phyloP scores from a whole-genome alignment of 83 land plant species.

The Picea engelmannii region DNA sequence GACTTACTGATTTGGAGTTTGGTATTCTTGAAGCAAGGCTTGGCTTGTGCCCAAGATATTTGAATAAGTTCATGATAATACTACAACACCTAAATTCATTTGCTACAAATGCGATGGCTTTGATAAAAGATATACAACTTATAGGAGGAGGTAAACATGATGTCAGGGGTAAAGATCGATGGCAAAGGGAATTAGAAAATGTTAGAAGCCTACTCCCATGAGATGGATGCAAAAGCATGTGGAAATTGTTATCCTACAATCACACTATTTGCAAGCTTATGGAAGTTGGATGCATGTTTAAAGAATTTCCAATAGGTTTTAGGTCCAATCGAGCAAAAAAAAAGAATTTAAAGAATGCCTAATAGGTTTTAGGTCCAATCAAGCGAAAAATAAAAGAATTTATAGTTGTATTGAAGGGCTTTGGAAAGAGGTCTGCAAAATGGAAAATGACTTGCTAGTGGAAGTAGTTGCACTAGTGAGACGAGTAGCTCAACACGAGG shows the following conservation, averaged over 20 bases:
- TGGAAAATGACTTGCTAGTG: conserved; percentile 4
- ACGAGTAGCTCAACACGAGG: neutral
- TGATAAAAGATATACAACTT: neutral
- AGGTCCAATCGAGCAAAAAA: too few species aligned
- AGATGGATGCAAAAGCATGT: neutral
- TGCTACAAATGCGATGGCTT: neutral
- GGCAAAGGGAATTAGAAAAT: neutral
- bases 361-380: neutral
- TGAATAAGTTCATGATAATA: neutral
- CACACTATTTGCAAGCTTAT: conserved; percentile 7
- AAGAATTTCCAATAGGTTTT: neutral
- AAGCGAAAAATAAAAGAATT: neutral
- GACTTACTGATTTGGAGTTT: conserved; percentile 4
- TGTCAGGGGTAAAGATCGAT: neutral
- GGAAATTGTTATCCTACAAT: conserved; percentile 5
- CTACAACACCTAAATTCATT: neutral
- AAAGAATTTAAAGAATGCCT: too few species aligned
- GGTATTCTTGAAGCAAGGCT: neutral
- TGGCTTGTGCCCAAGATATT: neutral
- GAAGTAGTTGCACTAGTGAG: conserved; percentile 10
- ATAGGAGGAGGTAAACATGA: neutral
- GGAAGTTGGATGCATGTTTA: neutral
- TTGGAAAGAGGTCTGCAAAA: conserved; percentile 5
- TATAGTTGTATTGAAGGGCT: neutral
- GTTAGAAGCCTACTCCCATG: neutral